Percentiles rank a stretch among this genome's conserved stretches.
These are phyloP conservation scores for Blastobotrys peoriensis DNA, from an alignment of 805 yeast species.

Conservation along the genomic window DNA sequence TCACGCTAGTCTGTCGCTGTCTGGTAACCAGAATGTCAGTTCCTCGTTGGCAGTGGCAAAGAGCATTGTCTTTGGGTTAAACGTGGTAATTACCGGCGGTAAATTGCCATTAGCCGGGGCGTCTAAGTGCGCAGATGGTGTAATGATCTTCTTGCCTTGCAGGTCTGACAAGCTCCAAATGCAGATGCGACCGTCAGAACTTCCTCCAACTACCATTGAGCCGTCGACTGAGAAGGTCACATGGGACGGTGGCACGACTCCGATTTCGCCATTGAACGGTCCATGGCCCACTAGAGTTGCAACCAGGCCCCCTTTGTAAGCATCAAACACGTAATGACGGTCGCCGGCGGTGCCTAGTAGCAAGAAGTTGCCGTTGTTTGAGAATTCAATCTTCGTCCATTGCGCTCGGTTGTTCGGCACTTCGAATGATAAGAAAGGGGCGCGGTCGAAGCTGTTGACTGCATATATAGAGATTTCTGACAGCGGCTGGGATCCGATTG, in stretches of 20 bases:
- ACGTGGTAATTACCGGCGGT: slow-evolving; percentile 45
- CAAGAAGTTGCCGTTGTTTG: slow-evolving; percentile 66
- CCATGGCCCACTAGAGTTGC: slow-evolving; percentile 44
- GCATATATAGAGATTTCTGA: slow-evolving; percentile 56
- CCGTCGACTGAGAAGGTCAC: slow-evolving; percentile 66
- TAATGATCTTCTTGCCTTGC: slow-evolving; percentile 11
- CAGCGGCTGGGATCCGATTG: slow-evolving; percentile 46
- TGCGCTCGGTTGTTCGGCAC: slow-evolving; percentile 32
- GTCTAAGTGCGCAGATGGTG: slow-evolving; percentile 22
- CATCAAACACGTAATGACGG: slow-evolving; percentile 59
- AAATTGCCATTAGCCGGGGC: slow-evolving; percentile 18
- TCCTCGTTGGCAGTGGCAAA: slow-evolving; percentile 61
- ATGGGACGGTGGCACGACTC: slow-evolving; percentile 43
- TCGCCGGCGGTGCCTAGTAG: slow-evolving; percentile 53
- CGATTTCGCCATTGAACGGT: slow-evolving; percentile 33
- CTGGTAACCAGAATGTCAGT: slow-evolving; percentile 39
- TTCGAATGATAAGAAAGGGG: slow-evolving; percentile 46
- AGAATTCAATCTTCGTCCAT: slow-evolving; percentile 70
- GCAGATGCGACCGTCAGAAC: slow-evolving; percentile 46
- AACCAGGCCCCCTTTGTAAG: slow-evolving; percentile 53
- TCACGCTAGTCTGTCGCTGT: slow-evolving; percentile 6
- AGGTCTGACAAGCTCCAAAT: slow-evolving; percentile 43
- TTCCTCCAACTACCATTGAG: slow-evolving; percentile 52
- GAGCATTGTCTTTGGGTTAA: slow-evolving; percentile 56
- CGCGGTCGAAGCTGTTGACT: slow-evolving; percentile 48